phyloP scores from a whole-genome alignment of 768 basidiomycete genomes.

The Trametes villosa region DNA sequence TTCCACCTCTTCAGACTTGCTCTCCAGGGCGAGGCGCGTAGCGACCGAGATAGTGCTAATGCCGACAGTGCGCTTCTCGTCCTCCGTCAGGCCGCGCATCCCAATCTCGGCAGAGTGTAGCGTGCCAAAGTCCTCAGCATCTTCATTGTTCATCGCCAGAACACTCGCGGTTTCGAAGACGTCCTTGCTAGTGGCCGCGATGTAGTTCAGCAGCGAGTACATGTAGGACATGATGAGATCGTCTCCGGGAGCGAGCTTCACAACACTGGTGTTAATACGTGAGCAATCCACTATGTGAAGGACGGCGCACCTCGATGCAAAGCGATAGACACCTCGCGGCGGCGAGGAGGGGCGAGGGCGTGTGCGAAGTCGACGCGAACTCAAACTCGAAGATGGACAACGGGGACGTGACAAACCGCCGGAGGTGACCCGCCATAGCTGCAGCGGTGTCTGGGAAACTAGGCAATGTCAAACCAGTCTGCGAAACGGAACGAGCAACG shows the following conservation, averaged over 20 bases:
- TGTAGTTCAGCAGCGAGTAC: slow-evolving; percentile 94
- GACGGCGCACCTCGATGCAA: slow-evolving; percentile 72
- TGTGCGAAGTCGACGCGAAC: slow-evolving; percentile 71
- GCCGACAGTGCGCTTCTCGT: slow-evolving; percentile 81
- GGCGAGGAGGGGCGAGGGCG: slow-evolving; percentile 78
- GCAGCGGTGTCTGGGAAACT: slow-evolving; percentile 85
- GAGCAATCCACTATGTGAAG: background rate
- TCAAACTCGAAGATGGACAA: slow-evolving; percentile 87
- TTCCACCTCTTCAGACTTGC: slow-evolving; percentile 77
- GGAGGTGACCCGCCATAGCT: slow-evolving; percentile 75
- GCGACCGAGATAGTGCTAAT: slow-evolving; percentile 94
- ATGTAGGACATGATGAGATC: slow-evolving; percentile 93
- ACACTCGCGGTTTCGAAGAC: slow-evolving; percentile 56
- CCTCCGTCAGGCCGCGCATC: slow-evolving; percentile 72
- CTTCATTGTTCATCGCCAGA: slow-evolving; percentile 37
- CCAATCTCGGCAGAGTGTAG: slow-evolving; percentile 65
- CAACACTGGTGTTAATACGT: slow-evolving; percentile 14
- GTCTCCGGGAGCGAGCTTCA: slow-evolving; percentile 80
- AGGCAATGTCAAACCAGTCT: background rate
- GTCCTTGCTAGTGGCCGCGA: slow-evolving; percentile 83
- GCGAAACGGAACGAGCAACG: background rate
- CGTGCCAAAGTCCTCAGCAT: slow-evolving; percentile 50
- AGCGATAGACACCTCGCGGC: slow-evolving; percentile 90
- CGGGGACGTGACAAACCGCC: slow-evolving; percentile 88
- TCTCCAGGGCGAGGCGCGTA: slow-evolving; percentile 85